Percentiles rank a stretch among this genome's conserved stretches.
These are phyloP conservation scores for Peterozyma xylosa DNA, from an alignment of 805 yeast species.

Conservation along the genomic window DNA sequence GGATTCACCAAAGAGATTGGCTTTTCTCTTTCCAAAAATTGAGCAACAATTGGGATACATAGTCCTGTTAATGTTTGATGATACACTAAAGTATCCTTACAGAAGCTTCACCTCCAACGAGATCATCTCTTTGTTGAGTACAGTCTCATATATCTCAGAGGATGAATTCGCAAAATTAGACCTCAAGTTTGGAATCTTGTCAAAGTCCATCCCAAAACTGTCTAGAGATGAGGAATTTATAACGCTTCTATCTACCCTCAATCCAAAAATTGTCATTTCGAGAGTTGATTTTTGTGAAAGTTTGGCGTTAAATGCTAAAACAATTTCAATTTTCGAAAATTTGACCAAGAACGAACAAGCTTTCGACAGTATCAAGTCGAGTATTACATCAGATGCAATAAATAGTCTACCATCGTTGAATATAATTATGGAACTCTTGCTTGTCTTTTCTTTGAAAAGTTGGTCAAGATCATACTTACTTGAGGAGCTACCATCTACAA, in stretches of 20 bases:
- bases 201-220: neutral
- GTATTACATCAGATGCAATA: neutral
- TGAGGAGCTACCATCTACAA: neutral
- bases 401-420: slow-evolving; percentile 1
- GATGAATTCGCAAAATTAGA: slow-evolving; percentile 1
- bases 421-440: neutral
- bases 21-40: neutral
- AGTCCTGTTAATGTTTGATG: neutral
- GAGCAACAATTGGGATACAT: neutral
- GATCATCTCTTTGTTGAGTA: neutral
- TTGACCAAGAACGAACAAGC: neutral
- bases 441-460: neutral
- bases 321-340: slow-evolving; percentile 1
- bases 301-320: neutral
- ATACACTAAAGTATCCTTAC: neutral
- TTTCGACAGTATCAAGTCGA: neutral
- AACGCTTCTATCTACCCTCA: neutral
- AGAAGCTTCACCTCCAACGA: neutral
- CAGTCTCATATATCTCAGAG: slow-evolving; percentile 1
- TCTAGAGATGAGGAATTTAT: neutral
- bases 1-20: neutral
- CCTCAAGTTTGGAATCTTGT: neutral
- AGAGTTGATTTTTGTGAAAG: neutral
- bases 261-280: neutral
- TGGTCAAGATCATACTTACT: slow-evolving; percentile 2